Evolutionary conservation across 441 rosid species (phyloP).

Genomic region (Theobroma grandiflorum): DNA sequence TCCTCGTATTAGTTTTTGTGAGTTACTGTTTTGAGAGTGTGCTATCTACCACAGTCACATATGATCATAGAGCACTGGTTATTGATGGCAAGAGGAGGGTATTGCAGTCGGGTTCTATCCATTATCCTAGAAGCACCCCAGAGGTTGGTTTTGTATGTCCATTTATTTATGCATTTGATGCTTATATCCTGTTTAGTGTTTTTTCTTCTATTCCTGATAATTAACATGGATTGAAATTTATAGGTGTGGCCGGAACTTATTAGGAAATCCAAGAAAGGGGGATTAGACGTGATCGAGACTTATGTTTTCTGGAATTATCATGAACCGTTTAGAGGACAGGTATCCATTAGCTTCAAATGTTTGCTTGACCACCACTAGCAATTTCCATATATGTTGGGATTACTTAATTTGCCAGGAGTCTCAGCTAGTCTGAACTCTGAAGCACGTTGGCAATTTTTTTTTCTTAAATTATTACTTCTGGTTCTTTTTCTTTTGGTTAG

Average conservation of each 20-base stretch:
- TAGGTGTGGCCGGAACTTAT: conserved; percentile 77
- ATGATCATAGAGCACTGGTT: conserved; percentile 63
- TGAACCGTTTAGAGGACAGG: conserved; percentile 75
- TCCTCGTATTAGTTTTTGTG: conserved; percentile 37
- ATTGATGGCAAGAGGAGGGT: conserved; percentile 72
- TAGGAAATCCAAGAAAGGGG: conserved; percentile 71
- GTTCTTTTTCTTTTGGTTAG: background rate
- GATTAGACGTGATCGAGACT: conserved; percentile 72
- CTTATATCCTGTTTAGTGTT: background rate
- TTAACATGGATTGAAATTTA: conserved; percentile 22
- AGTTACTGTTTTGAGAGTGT: conserved; percentile 38
- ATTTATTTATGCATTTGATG: background rate
- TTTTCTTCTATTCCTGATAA: background rate
- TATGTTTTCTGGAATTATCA: conserved; percentile 79
- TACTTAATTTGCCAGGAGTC: background rate
- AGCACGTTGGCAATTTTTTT: background rate
- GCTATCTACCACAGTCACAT: conserved; percentile 46
- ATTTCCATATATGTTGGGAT: background rate
- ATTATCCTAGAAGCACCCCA: conserved; percentile 65
- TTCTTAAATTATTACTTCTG: background rate
- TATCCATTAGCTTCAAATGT: conserved; percentile 26
- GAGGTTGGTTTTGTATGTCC: conserved; percentile 47
- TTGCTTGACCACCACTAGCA: background rate
- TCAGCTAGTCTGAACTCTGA: background rate
- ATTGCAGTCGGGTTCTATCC: conserved; percentile 72